A percentile compares a stretch with the other conserved stretches of the same genome.
phyloP scores from a whole-genome alignment of 2,329 filamentous ascomycete species.

The Nakataea oryzae region DNA sequence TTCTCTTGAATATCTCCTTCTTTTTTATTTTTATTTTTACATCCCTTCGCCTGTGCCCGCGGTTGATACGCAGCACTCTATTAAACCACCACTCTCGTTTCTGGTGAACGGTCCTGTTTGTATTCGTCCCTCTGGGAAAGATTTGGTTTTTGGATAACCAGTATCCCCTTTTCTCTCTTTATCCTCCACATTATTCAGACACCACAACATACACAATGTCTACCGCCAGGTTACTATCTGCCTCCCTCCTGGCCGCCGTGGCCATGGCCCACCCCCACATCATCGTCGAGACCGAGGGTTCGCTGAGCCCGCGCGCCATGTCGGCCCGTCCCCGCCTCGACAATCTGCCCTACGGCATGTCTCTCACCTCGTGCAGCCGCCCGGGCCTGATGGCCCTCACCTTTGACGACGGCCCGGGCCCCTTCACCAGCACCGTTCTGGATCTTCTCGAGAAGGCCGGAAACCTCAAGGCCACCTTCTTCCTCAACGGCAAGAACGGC shows the following conservation, averaged over 20 bases:
- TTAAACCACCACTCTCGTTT: neutral
- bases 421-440: slow-evolving; percentile 21
- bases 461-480: slow-evolving; percentile 24
- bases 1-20: neutral
- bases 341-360: slow-evolving; percentile 18
- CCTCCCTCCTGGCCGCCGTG: neutral
- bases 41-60: neutral
- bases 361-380: slow-evolving; percentile 19
- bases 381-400: slow-evolving; percentile 21
- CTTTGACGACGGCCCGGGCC: slow-evolving; percentile 25
- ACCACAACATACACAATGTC: neutral
- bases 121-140: neutral
- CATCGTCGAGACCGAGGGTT: neutral
- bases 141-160: neutral
- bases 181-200: neutral
- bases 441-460: slow-evolving; percentile 20
- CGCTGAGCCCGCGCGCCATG: neutral
- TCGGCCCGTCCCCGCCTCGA: slow-evolving; percentile 15
- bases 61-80: neutral
- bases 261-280: neutral
- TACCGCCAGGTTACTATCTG: neutral
- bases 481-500: slow-evolving; percentile 21
- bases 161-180: neutral
- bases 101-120: neutral
- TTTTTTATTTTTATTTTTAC: too few relatives aligned